A percentile compares a stretch with the other conserved stretches of the same genome.
Evolutionary conservation across 2,329 filamentous ascomycete species (phyloP).

Genomic region (Chaetomium globosum): DNA sequence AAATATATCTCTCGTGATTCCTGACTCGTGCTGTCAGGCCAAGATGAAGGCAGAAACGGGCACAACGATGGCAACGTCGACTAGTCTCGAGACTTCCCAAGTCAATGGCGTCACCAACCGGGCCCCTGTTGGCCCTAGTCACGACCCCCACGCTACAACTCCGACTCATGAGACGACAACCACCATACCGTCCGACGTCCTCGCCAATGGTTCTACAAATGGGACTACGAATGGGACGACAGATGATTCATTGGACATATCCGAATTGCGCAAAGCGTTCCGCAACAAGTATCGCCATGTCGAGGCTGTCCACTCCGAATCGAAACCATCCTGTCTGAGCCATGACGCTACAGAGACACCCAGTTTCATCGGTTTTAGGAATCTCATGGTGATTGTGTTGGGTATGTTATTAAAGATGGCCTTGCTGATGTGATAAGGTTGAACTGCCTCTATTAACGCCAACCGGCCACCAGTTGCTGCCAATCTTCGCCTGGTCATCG

Average conservation of each 20-base stretch:
- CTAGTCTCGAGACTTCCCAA: neutral
- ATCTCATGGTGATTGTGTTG: slow-evolving; percentile 91
- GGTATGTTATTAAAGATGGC: slow-evolving; percentile 53
- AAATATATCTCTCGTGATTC: neutral
- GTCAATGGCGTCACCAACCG: slow-evolving; percentile 12
- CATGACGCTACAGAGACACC: slow-evolving; percentile 74
- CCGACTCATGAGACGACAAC: neutral
- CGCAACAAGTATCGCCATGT: slow-evolving; percentile 85
- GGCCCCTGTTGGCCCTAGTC: neutral
- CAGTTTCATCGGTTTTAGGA: slow-evolving; percentile 91
- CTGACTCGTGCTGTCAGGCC: neutral
- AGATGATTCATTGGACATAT: slow-evolving; percentile 30
- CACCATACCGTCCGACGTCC: neutral
- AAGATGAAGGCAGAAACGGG: neutral
- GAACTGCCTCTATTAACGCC: neutral
- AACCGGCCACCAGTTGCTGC: slow-evolving; percentile 68
- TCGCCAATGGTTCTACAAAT: slow-evolving; percentile 1
- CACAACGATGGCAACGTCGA: slow-evolving; percentile 2
- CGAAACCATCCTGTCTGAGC: slow-evolving; percentile 78
- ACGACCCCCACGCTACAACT: slow-evolving; percentile 2
- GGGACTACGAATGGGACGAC: neutral
- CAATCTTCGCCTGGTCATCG: slow-evolving; percentile 90
- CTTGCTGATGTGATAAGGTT: neutral
- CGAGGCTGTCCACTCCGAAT: slow-evolving; percentile 76
- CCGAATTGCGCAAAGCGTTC: slow-evolving; percentile 43